phyloP scores from a whole-genome alignment of 1,284 basidiomycete genomes.

The Cutaneotrichosporon sp. region DNA sequence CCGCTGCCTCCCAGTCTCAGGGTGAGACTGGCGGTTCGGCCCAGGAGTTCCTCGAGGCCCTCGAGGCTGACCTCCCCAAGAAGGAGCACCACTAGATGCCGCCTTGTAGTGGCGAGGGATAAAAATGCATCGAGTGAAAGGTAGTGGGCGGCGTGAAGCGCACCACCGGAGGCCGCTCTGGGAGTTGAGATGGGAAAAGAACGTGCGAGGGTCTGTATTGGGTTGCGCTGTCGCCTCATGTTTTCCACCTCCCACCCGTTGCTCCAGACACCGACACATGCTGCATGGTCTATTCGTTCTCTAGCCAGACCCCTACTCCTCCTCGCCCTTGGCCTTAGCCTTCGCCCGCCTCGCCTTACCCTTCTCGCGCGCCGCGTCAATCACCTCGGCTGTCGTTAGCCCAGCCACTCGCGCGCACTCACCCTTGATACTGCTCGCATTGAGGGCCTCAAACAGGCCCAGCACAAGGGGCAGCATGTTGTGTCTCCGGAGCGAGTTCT shows the following conservation, averaged over 20 bases:
- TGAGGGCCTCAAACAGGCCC: conserved; percentile 38
- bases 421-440: conserved; percentile 26
- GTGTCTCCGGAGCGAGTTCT: conserved; percentile 58
- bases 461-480: conserved; percentile 39
- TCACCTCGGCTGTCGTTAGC: no score
- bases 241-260: no score
- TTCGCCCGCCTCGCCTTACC: conserved; percentile 32
- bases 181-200: no score
- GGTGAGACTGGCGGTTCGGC: conserved; percentile 52
- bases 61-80: conserved; percentile 57
- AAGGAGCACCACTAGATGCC: conserved; percentile 50
- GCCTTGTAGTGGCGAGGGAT: not conserved
- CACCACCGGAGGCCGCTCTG: no score
- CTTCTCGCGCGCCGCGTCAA: conserved; percentile 27
- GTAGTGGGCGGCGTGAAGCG: no score
- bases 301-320: conserved; percentile 9
- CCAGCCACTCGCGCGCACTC: no score
- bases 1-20: conserved; percentile 31
- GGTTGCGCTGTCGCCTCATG: no score
- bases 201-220: no score
- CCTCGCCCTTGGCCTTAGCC: conserved; percentile 34
- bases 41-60: conserved; percentile 56
- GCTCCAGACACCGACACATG: no score
- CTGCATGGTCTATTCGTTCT: no score
- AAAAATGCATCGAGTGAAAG: conserved; percentile 10